A percentile compares a stretch with the other conserved stretches of the same genome.
Conservation (phyloP, 108 stramenopile genomes). For the Heterococcus sp. region DNA sequence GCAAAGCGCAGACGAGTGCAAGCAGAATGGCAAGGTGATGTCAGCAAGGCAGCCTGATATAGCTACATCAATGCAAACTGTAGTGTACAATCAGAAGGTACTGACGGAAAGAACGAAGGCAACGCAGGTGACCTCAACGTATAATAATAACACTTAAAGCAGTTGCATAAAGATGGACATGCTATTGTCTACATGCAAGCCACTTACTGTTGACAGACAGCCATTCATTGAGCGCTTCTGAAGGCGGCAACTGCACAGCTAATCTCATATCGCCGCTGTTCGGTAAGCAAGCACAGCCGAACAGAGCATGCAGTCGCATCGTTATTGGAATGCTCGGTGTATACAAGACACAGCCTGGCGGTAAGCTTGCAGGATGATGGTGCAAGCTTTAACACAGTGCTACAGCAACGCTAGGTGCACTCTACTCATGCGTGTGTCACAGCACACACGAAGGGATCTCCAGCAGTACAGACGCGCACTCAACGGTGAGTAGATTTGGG, state of each 20-base stretch:
- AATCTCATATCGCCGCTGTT: constrained; percentile 41
- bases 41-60: too few relatives aligned
- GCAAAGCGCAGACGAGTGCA: too few relatives aligned
- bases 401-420: neutral
- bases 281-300: neutral
- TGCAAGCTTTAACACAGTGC: neutral
- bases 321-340: too few relatives aligned
- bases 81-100: too few relatives aligned
- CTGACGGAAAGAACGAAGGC: neutral
- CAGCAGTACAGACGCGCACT: too few relatives aligned
- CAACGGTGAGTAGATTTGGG: too few relatives aligned
- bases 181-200: neutral
- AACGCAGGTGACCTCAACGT: neutral
- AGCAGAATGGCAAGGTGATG: too few relatives aligned
- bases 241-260: constrained; percentile 43
- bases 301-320: too few relatives aligned
- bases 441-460: neutral
- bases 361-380: neutral
- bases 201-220: constrained; percentile 62
- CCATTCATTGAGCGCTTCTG: constrained; percentile 61
- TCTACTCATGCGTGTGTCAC: neutral
- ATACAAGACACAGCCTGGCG: neutral
- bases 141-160: neutral
- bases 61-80: too few relatives aligned
- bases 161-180: neutral